phyloP scores from a whole-genome alignment of 2,329 filamentous ascomycete genomes.

The Stagonosporopsis vannaccii region DNA sequence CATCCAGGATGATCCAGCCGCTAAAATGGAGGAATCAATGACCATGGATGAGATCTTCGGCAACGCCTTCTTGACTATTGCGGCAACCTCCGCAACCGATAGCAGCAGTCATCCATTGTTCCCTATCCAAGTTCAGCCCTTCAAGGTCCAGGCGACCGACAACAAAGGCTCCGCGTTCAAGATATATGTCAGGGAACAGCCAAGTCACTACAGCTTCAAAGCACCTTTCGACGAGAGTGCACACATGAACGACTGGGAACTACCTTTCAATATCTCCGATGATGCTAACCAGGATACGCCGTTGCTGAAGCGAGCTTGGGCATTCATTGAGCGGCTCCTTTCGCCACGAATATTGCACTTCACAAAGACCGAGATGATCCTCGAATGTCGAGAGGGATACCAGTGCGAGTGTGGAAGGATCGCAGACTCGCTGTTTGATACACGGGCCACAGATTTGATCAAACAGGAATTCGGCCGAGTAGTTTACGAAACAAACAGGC shows the following conservation, averaged over 20 bases:
- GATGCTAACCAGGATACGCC: conserved; percentile 41
- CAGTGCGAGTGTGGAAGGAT: conserved; percentile 48
- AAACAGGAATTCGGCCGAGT: conserved; percentile 45
- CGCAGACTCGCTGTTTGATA: conserved; percentile 39
- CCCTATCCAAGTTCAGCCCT: conserved; percentile 31
- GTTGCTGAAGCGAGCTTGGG: conserved; percentile 46
- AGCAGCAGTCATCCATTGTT: conserved; percentile 40
- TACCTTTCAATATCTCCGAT: conserved; percentile 41
- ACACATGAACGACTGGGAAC: conserved; percentile 48
- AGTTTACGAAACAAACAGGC: conserved; percentile 26
- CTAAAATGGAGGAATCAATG: conserved; percentile 39
- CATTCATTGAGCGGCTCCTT: conserved; percentile 42
- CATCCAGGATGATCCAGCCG: conserved; percentile 39
- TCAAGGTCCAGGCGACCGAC: conserved; percentile 45
- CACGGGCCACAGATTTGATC: conserved; percentile 42
- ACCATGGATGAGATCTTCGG: conserved; percentile 41
- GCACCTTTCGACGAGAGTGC: conserved; percentile 42
- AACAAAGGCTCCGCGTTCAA: conserved; percentile 41
- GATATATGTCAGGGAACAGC: conserved; percentile 46
- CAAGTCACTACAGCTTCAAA: conserved; percentile 48
- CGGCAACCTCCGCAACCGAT: conserved; percentile 42
- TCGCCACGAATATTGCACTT: conserved; percentile 45
- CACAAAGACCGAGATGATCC: conserved; percentile 45
- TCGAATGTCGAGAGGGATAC: conserved; percentile 47
- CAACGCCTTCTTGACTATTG: conserved; percentile 45